These are phyloP conservation scores for Meredithiella fracta DNA, from an alignment of 2,329 filamentous ascomycete species.

Conservation along the genomic window DNA sequence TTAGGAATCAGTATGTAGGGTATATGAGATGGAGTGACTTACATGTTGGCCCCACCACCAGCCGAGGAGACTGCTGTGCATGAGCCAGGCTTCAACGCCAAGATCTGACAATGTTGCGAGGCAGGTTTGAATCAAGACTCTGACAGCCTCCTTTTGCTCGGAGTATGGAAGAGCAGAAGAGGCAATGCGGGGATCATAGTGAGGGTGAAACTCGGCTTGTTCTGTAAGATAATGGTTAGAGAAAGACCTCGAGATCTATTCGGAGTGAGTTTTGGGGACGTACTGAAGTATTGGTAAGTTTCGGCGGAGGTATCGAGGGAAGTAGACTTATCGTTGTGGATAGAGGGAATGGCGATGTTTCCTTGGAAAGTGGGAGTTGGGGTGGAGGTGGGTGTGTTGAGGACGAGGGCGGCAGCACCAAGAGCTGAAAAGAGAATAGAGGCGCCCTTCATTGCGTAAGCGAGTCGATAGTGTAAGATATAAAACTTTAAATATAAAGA, in stretches of 20 bases:
- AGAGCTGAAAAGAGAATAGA: background rate
- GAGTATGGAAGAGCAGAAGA: constrained; percentile 30
- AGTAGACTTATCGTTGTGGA: background rate
- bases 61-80: constrained; percentile 66
- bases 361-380: background rate
- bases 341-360: background rate
- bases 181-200: constrained; percentile 27
- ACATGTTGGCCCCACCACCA: constrained; percentile 67
- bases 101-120: constrained; percentile 49
- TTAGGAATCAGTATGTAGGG: background rate
- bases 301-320: background rate
- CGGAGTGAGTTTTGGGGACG: background rate
- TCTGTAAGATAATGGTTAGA: constrained; percentile 7
- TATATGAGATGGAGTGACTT: constrained; percentile 14
- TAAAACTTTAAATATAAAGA: background rate
- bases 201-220: constrained; percentile 17
- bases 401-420: background rate
- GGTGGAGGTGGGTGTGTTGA: background rate
- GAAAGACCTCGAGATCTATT: background rate
- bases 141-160: constrained; percentile 43
- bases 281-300: constrained; percentile 7
- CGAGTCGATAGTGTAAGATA: background rate
- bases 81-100: constrained; percentile 63
- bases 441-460: background rate
- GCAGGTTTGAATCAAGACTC: constrained; percentile 55